Evolutionary conservation across 768 basidiomycete genomes (phyloP).

Genomic region (Dacryopinax spathularia): DNA sequence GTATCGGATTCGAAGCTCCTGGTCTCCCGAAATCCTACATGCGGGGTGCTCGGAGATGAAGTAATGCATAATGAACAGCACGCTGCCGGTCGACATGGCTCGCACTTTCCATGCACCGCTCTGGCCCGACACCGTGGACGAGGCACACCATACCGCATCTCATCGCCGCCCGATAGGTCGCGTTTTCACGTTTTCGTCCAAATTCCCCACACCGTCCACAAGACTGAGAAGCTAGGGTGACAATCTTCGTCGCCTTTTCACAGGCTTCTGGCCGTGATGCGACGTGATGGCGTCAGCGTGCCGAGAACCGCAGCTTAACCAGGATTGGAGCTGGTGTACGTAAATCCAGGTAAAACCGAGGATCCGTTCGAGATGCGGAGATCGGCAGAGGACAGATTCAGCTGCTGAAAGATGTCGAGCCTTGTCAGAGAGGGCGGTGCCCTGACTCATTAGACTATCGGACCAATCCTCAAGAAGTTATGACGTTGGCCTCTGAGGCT

Average conservation of each 20-base stretch:
- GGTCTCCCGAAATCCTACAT: background rate
- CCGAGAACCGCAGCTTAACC: background rate
- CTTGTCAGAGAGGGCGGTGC: background rate
- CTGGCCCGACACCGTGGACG: background rate
- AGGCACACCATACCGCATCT: background rate
- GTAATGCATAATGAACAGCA: background rate
- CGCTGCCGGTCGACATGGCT: background rate
- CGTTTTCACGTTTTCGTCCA: background rate
- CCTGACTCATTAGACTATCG: background rate
- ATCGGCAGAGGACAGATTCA: background rate
- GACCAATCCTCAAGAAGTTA: background rate
- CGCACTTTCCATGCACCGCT: background rate
- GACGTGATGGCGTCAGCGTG: background rate
- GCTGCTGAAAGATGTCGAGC: background rate
- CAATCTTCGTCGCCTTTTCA: background rate
- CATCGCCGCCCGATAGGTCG: background rate
- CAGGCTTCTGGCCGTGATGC: background rate
- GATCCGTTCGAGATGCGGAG: background rate
- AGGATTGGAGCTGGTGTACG: conserved; percentile 2
- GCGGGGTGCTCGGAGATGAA: background rate
- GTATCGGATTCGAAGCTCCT: no score
- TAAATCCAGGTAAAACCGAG: background rate
- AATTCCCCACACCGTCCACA: background rate
- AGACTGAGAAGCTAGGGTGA: background rate
- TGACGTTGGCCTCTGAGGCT: background rate